These are phyloP conservation scores for Lasiodiplodia gonubiensis DNA, from an alignment of 2,329 filamentous ascomycete genomes.

Conservation along the genomic window DNA sequence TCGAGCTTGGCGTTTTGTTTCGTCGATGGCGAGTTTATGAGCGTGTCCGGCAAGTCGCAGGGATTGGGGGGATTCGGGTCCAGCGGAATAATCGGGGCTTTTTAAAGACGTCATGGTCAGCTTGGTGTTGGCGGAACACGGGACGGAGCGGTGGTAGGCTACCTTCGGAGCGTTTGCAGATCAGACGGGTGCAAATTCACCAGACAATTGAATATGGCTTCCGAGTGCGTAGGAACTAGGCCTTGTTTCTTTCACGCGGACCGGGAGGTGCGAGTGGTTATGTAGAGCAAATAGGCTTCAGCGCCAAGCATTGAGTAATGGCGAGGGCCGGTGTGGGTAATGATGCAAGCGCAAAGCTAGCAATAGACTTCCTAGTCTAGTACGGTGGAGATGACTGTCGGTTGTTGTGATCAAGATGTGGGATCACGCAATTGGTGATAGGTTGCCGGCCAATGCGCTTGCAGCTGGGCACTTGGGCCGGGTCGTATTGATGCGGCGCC, in stretches of 20 bases:
- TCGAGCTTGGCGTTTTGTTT: not conserved
- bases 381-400: slow-evolving; percentile 4
- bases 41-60: not conserved
- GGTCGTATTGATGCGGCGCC: slow-evolving; percentile 10
- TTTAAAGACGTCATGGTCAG: slow-evolving; percentile 20
- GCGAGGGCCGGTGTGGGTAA: slow-evolving; percentile 20
- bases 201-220: not conserved
- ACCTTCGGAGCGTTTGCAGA: not conserved
- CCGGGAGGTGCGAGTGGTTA: slow-evolving; percentile 10
- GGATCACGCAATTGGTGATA: slow-evolving; percentile 23
- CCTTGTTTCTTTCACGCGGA: not conserved
- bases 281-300: slow-evolving; percentile 26
- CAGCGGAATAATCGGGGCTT: not conserved
- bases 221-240: not conserved
- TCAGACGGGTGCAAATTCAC: not conserved
- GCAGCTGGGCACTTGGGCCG: slow-evolving; percentile 12
- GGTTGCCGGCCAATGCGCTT: slow-evolving; percentile 9
- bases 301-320: slow-evolving; percentile 23
- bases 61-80: not conserved
- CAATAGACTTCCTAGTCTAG: not conserved
- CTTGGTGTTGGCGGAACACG: slow-evolving; percentile 11
- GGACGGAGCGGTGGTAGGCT: not conserved
- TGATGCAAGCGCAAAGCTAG: slow-evolving; percentile 6
- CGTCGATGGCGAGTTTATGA: slow-evolving; percentile 1
- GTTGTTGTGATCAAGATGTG: slow-evolving; percentile 24